Evolutionary conservation across 345 rosid genomes (phyloP), one percentile per base, ranked within the genome.

Genomic region (Cochlearia excelsa): DNA sequence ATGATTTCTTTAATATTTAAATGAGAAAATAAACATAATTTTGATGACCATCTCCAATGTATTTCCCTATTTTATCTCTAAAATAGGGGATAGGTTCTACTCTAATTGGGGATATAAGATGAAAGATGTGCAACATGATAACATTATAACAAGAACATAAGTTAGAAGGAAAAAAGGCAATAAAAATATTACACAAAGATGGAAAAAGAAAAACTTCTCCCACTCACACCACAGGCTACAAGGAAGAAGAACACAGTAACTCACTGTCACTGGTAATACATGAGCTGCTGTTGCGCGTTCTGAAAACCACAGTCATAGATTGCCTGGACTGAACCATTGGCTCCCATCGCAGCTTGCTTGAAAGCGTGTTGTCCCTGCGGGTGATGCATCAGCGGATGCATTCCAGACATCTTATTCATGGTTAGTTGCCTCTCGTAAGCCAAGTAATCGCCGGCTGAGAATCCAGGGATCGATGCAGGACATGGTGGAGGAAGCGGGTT

Each of bases 271-370:
- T 89, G 90, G 73, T 87, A 93, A 71, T 89, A 93, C 96, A 93
- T 82, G 56, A 91, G 86, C 68, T 91, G 98, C 78, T 88, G 23
- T 16, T 16, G 98, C 10, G 92, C 81, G 29, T 76, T 94, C 79
- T 84, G 99, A 71, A 82, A 87, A 48, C 97, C 97, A 16, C 92
- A 88, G 57, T 90, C 99, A 43, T 93, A 85, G 46, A 85, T 85
- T 4, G 92, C 95, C 65, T 89, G 99, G 88, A 84, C 89, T 38
- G 92, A 84, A 43, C 95, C 97, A 34, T 84, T 86, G 31, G 80
- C 79, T 61, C 95, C 87, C 81, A 83, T 75, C 40, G 80, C 84
- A 35, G 82, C 84, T 64, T 90, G 96, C 78, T 88, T 91, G 28
- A 88, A 79, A 35, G 84, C 84, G 35, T 76, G 89, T 71, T 85